Evolutionary conservation across 2,329 filamentous ascomycete species (phyloP).

Genomic region (Ceratocystiopsis brevicomis): DNA sequence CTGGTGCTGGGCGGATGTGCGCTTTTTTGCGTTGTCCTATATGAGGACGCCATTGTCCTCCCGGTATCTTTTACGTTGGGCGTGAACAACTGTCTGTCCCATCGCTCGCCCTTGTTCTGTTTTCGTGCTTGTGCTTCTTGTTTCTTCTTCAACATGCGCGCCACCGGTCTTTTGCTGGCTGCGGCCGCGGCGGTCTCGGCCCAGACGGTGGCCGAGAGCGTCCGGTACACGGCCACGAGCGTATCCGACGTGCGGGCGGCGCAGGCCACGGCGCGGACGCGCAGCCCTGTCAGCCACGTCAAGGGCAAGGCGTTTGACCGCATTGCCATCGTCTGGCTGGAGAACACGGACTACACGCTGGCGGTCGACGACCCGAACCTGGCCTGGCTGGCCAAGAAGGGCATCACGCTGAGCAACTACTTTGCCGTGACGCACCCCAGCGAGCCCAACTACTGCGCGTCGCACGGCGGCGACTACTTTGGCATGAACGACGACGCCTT

Average conservation of each 20-base stretch:
- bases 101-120: neutral
- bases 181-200: slow-evolving; percentile 4
- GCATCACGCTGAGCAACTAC: slow-evolving; percentile 41
- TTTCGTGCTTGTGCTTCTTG: neutral
- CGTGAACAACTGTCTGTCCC: no score
- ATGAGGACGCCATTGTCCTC: no score
- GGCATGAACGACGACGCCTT: slow-evolving; percentile 53
- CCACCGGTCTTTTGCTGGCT: slow-evolving; percentile 5
- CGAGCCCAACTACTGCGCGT: slow-evolving; percentile 57
- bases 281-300: slow-evolving; percentile 42
- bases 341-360: slow-evolving; percentile 54
- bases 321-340: slow-evolving; percentile 55
- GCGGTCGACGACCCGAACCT: slow-evolving; percentile 44
- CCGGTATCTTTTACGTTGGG: no score
- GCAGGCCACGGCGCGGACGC: slow-evolving; percentile 39
- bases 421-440: slow-evolving; percentile 51
- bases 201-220: slow-evolving; percentile 1
- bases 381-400: slow-evolving; percentile 36
- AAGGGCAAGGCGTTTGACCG: slow-evolving; percentile 56
- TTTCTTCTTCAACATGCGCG: slow-evolving; percentile 2
- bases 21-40: no score
- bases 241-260: slow-evolving; percentile 32
- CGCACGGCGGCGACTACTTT: slow-evolving; percentile 52
- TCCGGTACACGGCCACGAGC: slow-evolving; percentile 30
- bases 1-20: no score